Percentiles rank a stretch among this genome's conserved stretches.
Evolutionary conservation across 106 monocot species (phyloP).

Genomic region (Posidonia australis): DNA sequence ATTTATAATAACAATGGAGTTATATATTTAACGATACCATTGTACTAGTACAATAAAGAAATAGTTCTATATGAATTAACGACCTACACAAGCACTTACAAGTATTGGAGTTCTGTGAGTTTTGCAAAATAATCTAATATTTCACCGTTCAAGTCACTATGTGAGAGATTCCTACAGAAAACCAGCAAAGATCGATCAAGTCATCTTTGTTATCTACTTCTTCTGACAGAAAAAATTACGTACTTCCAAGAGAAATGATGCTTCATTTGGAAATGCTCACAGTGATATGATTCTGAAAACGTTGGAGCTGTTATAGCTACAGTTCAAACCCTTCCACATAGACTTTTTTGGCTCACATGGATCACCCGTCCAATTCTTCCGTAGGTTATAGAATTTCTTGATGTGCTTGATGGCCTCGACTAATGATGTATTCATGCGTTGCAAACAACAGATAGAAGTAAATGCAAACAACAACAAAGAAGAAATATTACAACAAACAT

Average conservation of each 20-base stretch:
- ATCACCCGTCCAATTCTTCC: conserved; percentile 16
- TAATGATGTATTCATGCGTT: too few relatives aligned
- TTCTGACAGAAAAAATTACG: too few relatives aligned
- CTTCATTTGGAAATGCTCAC: neutral
- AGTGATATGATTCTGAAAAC: conserved; percentile 2
- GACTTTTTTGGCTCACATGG: conserved; percentile 4
- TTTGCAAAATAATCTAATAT: conserved; percentile 1
- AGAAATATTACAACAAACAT: too few relatives aligned
- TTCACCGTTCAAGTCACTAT: conserved; percentile 2
- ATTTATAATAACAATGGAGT: too few relatives aligned
- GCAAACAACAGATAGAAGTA: too few relatives aligned
- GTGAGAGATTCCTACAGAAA: conserved; percentile 8
- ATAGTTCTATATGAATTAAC: too few relatives aligned
- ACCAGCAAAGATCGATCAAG: too few relatives aligned
- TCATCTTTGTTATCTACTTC: too few relatives aligned
- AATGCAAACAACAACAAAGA: too few relatives aligned
- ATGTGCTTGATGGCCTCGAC: neutral
- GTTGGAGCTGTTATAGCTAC: neutral
- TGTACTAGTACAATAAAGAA: too few relatives aligned
- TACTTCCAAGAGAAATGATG: too few relatives aligned
- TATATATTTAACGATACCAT: too few relatives aligned
- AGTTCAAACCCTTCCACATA: conserved; percentile 12
- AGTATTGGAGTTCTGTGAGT: neutral
- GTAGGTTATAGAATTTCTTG: neutral
- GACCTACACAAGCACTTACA: conserved; percentile 8